phyloP scores from a whole-genome alignment of 2,329 filamentous ascomycete species.

The Talaromyces sp. region DNA sequence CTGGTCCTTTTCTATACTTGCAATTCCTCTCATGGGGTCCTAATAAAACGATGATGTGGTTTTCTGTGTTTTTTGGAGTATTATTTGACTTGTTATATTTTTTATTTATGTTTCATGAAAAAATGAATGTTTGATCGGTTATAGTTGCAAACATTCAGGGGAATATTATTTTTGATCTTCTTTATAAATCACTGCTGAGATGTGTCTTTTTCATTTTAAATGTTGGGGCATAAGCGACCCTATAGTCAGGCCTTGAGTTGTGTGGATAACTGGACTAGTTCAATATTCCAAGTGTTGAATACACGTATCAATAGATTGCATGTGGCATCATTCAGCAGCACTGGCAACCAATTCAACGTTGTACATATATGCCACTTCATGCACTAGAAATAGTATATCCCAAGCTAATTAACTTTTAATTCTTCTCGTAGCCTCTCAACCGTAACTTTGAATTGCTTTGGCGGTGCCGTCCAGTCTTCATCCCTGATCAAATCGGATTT shows the following conservation, averaged over 20 bases:
- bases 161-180: neutral
- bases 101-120: neutral
- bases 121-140: neutral
- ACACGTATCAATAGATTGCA: too few relatives aligned
- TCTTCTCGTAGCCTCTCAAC: slow-evolving; percentile 9
- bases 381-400: neutral
- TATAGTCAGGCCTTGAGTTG: too few relatives aligned
- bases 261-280: too few relatives aligned
- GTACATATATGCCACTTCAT: neutral
- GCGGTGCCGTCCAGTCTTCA: slow-evolving; percentile 28
- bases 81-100: neutral
- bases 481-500: slow-evolving; percentile 24
- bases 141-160: neutral
- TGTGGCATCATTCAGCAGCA: too few relatives aligned
- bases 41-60: neutral
- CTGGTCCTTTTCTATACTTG: neutral
- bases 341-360: too few relatives aligned
- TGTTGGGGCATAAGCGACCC: too few relatives aligned
- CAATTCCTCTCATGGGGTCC: neutral
- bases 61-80: neutral
- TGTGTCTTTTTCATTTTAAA: neutral
- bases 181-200: neutral
- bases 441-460: slow-evolving; percentile 10
- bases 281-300: too few relatives aligned
- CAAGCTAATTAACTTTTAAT: neutral